Evolutionary conservation across 2,329 filamentous ascomycete genomes (phyloP).

Genomic region (Dryadomyces quercus-mongolicae): DNA sequence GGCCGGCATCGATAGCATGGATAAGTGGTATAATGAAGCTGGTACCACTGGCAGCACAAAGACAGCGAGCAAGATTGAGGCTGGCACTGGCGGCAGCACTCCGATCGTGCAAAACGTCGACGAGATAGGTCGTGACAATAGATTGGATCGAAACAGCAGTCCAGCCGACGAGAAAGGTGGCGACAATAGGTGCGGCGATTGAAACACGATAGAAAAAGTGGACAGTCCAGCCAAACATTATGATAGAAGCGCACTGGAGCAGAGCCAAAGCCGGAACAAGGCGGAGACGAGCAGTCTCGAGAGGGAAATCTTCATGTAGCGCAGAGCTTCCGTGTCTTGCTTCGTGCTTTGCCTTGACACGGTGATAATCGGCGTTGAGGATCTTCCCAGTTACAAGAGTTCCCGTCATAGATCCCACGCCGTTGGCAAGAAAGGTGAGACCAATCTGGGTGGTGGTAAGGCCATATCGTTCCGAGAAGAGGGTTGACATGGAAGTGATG

Average conservation of each 20-base stretch:
- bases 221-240: slow-evolving; percentile 43
- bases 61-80: slow-evolving; percentile 51
- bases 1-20: slow-evolving; percentile 41
- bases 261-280: slow-evolving; percentile 31
- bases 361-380: slow-evolving; percentile 56
- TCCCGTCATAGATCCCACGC: slow-evolving; percentile 33
- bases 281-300: slow-evolving; percentile 39
- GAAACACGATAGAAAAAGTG: slow-evolving; percentile 25
- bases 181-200: slow-evolving; percentile 40
- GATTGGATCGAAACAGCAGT: slow-evolving; percentile 49
- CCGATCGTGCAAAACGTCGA: slow-evolving; percentile 42
- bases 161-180: slow-evolving; percentile 46
- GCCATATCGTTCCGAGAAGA: slow-evolving; percentile 37
- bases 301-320: slow-evolving; percentile 37
- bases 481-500: slow-evolving; percentile 37
- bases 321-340: neutral
- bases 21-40: slow-evolving; percentile 49
- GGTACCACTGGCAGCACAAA: slow-evolving; percentile 45
- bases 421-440: slow-evolving; percentile 42
- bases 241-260: slow-evolving; percentile 31
- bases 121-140: slow-evolving; percentile 47
- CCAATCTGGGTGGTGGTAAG: slow-evolving; percentile 38
- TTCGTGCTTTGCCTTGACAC: slow-evolving; percentile 24
- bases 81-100: slow-evolving; percentile 51
- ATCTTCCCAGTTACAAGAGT: slow-evolving; percentile 42